These are phyloP conservation scores for Colletotrichum brevisporum DNA, from an alignment of 2,329 filamentous ascomycete species.

Conservation along the genomic window DNA sequence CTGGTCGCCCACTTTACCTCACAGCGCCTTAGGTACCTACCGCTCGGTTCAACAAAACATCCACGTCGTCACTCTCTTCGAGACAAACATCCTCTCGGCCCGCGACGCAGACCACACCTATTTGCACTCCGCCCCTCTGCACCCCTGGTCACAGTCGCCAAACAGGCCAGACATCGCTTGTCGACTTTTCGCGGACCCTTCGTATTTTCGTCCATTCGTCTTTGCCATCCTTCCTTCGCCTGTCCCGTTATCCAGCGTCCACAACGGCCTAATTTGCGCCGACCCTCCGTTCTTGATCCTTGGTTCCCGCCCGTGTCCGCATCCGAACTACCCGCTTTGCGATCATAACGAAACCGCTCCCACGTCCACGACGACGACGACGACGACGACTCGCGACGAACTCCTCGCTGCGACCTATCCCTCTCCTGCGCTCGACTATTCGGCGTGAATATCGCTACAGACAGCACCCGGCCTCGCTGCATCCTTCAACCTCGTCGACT, in stretches of 20 bases:
- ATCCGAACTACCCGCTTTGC: conserved; percentile 36
- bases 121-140: neutral
- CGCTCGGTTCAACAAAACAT: conserved; percentile 30
- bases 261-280: conserved; percentile 38
- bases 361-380: too few species aligned
- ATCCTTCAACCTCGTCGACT: neutral
- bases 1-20: neutral
- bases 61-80: conserved; percentile 20
- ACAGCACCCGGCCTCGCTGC: neutral
- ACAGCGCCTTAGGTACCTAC: neutral
- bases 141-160: neutral
- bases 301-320: conserved; percentile 7
- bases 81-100: conserved; percentile 1
- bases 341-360: conserved; percentile 2
- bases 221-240: conserved; percentile 7
- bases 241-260: neutral
- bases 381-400: neutral
- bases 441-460: neutral
- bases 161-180: conserved; percentile 17
- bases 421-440: neutral
- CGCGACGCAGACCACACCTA: neutral
- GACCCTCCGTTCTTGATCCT: conserved; percentile 28
- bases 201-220: neutral
- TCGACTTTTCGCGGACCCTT: neutral
- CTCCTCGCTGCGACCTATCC: neutral